Conservation (phyloP, 495 filamentous ascomycete species). For the Bacidia gigantensis region DNA sequence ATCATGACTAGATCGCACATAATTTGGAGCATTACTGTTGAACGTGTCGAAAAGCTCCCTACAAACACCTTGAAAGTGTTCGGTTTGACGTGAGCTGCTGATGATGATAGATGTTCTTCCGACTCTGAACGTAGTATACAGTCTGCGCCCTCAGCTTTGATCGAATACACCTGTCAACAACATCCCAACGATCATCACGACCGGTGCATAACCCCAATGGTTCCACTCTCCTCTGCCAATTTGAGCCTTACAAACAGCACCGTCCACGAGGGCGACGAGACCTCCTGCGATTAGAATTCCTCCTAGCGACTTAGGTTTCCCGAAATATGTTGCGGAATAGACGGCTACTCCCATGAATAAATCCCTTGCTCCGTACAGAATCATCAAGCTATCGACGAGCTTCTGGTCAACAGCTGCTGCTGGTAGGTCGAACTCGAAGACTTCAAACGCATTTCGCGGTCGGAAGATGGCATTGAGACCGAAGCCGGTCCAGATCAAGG, state of each 20-base stretch:
- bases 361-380: constrained; percentile 38
- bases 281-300: constrained; percentile 32
- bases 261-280: constrained; percentile 34
- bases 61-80: too few relatives aligned
- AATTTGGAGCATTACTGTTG: too few relatives aligned
- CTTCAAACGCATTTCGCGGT: constrained; percentile 30
- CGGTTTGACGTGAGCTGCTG: too few relatives aligned
- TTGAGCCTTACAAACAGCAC: constrained; percentile 25
- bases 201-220: constrained; percentile 42
- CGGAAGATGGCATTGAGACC: constrained; percentile 35
- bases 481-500: constrained; percentile 32
- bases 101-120: too few relatives aligned
- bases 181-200: constrained; percentile 25
- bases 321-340: neutral
- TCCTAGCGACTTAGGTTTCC: constrained; percentile 27
- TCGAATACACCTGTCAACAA: too few relatives aligned
- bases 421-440: constrained; percentile 31
- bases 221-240: constrained; percentile 34
- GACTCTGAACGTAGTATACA: too few relatives aligned
- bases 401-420: constrained; percentile 20
- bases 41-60: too few relatives aligned
- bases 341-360: constrained; percentile 41
- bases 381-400: constrained; percentile 29
- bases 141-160: too few relatives aligned
- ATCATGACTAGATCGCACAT: too few relatives aligned